Evolutionary conservation across 2,329 filamentous ascomycete species (phyloP).

Genomic region (Lasiodiplodia theobromae): DNA sequence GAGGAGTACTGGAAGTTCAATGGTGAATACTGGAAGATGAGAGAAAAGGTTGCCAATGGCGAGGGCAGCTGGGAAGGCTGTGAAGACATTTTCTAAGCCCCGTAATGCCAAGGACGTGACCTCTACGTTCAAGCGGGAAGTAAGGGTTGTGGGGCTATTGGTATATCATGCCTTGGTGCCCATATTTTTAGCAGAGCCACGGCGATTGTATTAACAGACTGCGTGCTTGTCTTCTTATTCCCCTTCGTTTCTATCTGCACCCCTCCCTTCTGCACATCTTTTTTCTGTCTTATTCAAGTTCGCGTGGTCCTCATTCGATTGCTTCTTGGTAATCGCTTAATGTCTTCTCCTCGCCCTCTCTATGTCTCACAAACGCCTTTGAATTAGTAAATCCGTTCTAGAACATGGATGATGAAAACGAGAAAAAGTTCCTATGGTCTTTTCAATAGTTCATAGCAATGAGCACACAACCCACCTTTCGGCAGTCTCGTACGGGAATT

Average conservation of each 20-base stretch:
- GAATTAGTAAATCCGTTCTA: background rate
- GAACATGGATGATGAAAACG: slow-evolving; percentile 22
- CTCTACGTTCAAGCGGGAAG: background rate
- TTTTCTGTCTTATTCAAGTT: background rate
- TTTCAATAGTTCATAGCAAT: background rate
- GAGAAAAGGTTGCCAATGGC: slow-evolving; percentile 70
- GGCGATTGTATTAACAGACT: slow-evolving; percentile 17
- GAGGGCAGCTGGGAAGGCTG: slow-evolving; percentile 71
- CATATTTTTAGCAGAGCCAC: background rate
- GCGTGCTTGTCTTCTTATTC: slow-evolving; percentile 1
- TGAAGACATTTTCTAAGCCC: slow-evolving; percentile 74
- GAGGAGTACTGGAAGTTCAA: slow-evolving; percentile 91
- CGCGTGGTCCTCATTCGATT: background rate
- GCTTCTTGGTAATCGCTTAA: background rate
- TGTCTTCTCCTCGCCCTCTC: background rate
- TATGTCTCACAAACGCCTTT: background rate
- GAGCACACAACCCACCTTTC: background rate
- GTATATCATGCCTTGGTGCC: slow-evolving; percentile 2
- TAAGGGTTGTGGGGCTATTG: background rate
- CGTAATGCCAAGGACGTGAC: background rate
- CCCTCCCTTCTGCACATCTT: background rate
- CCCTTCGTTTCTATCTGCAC: background rate
- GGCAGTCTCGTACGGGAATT: background rate
- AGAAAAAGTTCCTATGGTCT: background rate
- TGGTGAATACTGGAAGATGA: slow-evolving; percentile 83